Evolutionary conservation across 2,329 filamentous ascomycete genomes (phyloP), one percentile per base, ranked within the genome.

Genomic region (Penicillium polonicum): DNA sequence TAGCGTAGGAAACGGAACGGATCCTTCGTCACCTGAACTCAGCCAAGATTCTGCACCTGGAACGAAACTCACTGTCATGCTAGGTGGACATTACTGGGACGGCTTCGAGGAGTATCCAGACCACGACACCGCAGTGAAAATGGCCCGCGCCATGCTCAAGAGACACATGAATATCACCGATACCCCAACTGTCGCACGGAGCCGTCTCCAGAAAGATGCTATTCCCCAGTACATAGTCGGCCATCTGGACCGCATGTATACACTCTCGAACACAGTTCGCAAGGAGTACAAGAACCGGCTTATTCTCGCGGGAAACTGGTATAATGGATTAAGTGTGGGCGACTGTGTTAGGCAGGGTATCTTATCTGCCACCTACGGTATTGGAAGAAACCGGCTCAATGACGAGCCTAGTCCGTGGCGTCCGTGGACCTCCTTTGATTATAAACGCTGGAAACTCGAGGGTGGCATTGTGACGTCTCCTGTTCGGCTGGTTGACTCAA

Each of bases 71-170:
- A 96, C 93, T 17, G 90, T 97, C 66, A 96, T 99, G 86, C 80
- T 99, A 56, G 94, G 94, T 58, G 94, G 94, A 1, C 92, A 97
- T 76, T 91, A 90, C 83, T 97, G 91, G 91, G 82, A 91, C 71
- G 83, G 79, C 57, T 86, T 82, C 78, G 69, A 66, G 63, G 45
- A 69, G 48, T 85, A 84, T 57, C 92, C 91, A 0, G 78, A 83
- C 50, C 81, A 87, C 60, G 79, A 87, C 15, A 82, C 89, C 63
- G 91, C 86, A 17, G 77, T 89, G 27, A 70, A 75, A 6, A 88
- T 93, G 83, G 91, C 92, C 35, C 83, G 84, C 60, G 75, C 79
- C 2, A 79, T 95, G 7, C 78, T 97, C 2, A 76, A 83, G 60
- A 83, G 91, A 21, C 92, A 97, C 68, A 79, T 97, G 5, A 81